These are phyloP conservation scores for Phytophthora sp. DNA, from an alignment of 352 stramenopile species.

Conservation along the genomic window DNA sequence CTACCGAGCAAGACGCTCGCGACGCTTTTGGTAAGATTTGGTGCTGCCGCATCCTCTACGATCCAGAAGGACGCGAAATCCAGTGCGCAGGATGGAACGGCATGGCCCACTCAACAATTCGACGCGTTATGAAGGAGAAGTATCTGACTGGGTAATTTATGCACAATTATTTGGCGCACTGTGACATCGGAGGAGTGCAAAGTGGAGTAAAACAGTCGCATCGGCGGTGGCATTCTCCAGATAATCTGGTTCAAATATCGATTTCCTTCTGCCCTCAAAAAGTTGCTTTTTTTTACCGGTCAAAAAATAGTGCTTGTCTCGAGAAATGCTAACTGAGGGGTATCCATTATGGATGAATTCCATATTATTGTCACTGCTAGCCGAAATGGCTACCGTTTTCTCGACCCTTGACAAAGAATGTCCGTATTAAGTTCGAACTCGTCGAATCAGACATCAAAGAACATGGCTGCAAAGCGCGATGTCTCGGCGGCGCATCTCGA, in stretches of 20 bases:
- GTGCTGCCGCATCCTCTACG: constrained; percentile 33
- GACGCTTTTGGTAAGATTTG: constrained; percentile 21
- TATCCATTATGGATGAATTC: too few species aligned
- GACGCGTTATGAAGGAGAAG: constrained; percentile 27
- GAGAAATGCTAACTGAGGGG: too few species aligned
- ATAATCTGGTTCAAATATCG: too few species aligned
- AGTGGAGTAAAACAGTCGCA: too few species aligned
- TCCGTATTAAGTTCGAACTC: background rate
- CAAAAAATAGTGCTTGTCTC: too few species aligned
- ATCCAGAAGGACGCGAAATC: constrained; percentile 17
- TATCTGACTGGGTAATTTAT: constrained; percentile 26
- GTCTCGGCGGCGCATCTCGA: constrained; percentile 6
- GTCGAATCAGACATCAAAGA: constrained; percentile 1
- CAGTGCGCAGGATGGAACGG: constrained; percentile 17
- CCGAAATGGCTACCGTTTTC: background rate
- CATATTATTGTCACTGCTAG: too few species aligned
- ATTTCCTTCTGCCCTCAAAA: too few species aligned
- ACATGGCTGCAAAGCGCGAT: constrained; percentile 6
- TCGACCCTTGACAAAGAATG: background rate
- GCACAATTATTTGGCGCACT: too few species aligned
- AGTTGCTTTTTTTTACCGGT: too few species aligned
- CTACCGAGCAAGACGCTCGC: constrained; percentile 11
- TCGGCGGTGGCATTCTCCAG: too few species aligned
- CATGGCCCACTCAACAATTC: constrained; percentile 25
- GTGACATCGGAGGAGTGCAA: too few species aligned